These are phyloP conservation scores for Nicotiana paniculata DNA, from an alignment of 257 asterid species.

Conservation along the genomic window DNA sequence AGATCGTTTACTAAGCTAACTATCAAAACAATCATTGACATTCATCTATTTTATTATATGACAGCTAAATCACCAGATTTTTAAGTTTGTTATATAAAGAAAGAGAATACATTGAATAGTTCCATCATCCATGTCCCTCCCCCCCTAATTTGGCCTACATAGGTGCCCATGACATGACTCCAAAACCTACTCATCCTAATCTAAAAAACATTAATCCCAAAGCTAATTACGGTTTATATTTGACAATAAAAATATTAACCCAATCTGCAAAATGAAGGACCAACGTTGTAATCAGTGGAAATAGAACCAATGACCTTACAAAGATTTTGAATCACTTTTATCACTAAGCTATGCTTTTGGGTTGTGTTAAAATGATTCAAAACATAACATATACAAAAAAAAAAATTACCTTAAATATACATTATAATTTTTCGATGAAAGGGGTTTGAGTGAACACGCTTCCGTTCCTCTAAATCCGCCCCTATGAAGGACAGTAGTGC, in stretches of 20 bases:
- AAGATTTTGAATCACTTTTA: no score
- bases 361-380: no score
- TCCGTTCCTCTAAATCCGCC: no score
- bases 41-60: neutral
- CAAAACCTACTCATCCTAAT: neutral
- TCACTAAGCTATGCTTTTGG: no score
- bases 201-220: neutral
- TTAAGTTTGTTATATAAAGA: neutral
- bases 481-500: neutral
- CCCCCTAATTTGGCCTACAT: neutral
- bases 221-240: neutral
- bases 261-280: neutral
- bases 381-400: no score
- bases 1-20: neutral
- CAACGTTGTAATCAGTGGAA: no score
- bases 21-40: neutral
- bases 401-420: no score
- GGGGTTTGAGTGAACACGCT: no score
- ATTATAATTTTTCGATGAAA: no score
- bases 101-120: conserved; percentile 8
- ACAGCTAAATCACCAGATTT: neutral
- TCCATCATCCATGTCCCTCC: neutral
- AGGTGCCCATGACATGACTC: conserved; percentile 1
- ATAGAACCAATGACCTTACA: no score
- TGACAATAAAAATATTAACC: neutral